Evolutionary conservation across 345 rosid genomes (phyloP), one percentile per base, ranked within the genome.

Genomic region (Lepidium africanum): DNA sequence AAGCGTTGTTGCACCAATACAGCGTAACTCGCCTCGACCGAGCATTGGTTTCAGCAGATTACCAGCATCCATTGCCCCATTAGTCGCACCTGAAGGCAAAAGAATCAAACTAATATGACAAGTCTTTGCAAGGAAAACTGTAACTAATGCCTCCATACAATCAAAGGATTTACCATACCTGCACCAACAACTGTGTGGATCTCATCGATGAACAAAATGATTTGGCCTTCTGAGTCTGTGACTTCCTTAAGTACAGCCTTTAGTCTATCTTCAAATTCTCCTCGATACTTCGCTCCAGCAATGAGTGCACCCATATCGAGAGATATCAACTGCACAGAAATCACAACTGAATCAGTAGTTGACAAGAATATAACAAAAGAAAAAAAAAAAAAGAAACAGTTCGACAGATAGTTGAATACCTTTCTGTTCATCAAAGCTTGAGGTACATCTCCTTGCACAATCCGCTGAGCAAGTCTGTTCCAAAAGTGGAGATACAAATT

Each of bases 11-110:
- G 99, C 99, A 51, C 97, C 98, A 42, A 95, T 95, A 50, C 99
- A 95, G 15, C 96, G 86, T 72, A 95, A 67, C 76, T 95, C 99
- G 32, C 99, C 99, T 9, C 99, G 80, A 73, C 99, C 98, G 72
- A 95, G 92, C 99, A 95, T 95, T 7, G 99, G 99, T 74, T 95
- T 95, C 84, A 95, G 79, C 64, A 95, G 84, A 78, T 91, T 95
- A 59, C 99, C 96, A 11, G 98, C 99, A 80, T 95, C 99, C 99
- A 95, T 89, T 3, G 99, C 98, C 56, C 99, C 99, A 80, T 83
- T 89, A 63, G 99, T 95, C 17, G 99, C 97, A 81, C 99, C 99
- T 95, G 78, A 80, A 78, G 76, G 11, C 50, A 58, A 51, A 46
- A 39, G 3, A 65, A 16, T 14, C 25, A 52, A 52, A 48, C 50